These are phyloP conservation scores for Cryptosporidium felis DNA, from an alignment of 169 alveolate genomes.

Conservation along the genomic window DNA sequence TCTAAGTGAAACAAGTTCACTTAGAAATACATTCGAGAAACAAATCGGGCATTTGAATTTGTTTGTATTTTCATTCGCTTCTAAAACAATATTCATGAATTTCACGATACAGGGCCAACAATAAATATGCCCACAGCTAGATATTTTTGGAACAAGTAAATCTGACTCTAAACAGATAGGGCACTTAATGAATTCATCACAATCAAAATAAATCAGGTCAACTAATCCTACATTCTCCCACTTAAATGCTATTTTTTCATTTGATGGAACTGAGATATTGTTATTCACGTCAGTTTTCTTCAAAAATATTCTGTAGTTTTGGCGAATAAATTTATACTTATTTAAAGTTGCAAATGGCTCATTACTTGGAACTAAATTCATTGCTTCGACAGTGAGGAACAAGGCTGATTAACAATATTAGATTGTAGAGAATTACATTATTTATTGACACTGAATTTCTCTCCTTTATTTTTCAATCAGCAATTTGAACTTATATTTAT, in stretches of 20 bases:
- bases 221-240: conserved; percentile 36
- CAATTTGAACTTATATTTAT: not conserved
- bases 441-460: no score
- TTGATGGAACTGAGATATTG: not conserved
- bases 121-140: conserved; percentile 64
- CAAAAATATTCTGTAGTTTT: conserved; percentile 41
- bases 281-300: not conserved
- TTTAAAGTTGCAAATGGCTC: not conserved
- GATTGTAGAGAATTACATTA: no score
- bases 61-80: not conserved
- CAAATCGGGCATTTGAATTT: conserved; percentile 56
- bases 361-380: not conserved
- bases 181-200: conserved; percentile 52
- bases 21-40: conserved; percentile 13
- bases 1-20: conserved; percentile 57
- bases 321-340: conserved; percentile 11
- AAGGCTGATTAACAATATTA: no score
- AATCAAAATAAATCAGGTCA: conserved; percentile 44
- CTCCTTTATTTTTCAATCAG: no score
- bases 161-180: conserved; percentile 65
- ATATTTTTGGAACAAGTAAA: conserved; percentile 38
- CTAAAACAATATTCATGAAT: conserved; percentile 4
- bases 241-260: not conserved
- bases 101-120: conserved; percentile 70
- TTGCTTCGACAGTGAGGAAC: no score